Conservation (phyloP, 345 rosid genomes). For the Lumnitzera littorea region DNA sequence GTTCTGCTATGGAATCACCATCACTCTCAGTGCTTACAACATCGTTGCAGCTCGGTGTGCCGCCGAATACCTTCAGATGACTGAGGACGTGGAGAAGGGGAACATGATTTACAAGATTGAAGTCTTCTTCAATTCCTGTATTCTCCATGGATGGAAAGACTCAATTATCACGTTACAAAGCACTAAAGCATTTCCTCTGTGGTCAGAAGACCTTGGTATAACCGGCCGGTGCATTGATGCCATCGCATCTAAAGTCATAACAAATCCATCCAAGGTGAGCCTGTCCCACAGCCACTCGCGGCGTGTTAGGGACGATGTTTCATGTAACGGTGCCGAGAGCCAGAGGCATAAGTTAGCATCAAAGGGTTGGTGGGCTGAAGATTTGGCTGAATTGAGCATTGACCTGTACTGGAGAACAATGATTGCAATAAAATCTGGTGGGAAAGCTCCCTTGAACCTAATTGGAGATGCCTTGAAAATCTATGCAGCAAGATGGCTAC, state of each 20-base stretch:
- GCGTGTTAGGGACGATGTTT: constrained; percentile 62
- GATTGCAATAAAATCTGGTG: constrained; percentile 82
- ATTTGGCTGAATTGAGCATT: constrained; percentile 79
- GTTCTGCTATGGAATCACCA: constrained; percentile 91
- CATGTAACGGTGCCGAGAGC: constrained; percentile 57
- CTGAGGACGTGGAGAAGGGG: constrained; percentile 95
- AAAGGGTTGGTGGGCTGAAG: constrained; percentile 98
- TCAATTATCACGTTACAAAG: constrained; percentile 74
- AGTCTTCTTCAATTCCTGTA: constrained; percentile 82
- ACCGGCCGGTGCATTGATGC: constrained; percentile 84
- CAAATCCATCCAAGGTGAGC: constrained; percentile 65
- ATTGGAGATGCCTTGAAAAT: constrained; percentile 77
- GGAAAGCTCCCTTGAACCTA: constrained; percentile 53
- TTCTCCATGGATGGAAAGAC: constrained; percentile 89
- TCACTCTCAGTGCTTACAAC: constrained; percentile 89
- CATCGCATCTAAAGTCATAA: constrained; percentile 57
- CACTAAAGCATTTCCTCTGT: constrained; percentile 61
- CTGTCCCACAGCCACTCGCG: constrained; percentile 84
- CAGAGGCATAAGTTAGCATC: constrained; percentile 33
- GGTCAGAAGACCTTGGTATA: constrained; percentile 87
- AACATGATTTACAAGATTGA: constrained; percentile 85
- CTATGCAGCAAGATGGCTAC: constrained; percentile 86
- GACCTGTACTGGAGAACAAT: constrained; percentile 90
- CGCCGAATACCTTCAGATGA: constrained; percentile 88
- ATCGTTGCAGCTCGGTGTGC: constrained; percentile 84